A percentile compares a stretch with the other conserved stretches of the same genome.
phyloP scores from a whole-genome alignment of 805 yeast genomes.

The Pichia kluyveri region DNA sequence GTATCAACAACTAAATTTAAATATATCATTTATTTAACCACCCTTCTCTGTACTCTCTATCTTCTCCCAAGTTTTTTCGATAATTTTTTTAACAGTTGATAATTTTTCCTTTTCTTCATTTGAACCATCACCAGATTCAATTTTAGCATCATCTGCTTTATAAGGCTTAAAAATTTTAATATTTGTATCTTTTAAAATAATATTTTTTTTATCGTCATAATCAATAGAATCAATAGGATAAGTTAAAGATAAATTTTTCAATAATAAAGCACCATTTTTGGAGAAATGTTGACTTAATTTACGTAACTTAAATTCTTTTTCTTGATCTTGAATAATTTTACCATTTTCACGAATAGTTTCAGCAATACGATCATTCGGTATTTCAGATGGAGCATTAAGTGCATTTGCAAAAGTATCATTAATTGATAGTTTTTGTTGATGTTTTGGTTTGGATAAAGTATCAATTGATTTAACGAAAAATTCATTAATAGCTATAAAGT shows the following conservation, averaged over 20 bases:
- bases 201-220: conserved; percentile 27
- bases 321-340: conserved; percentile 13
- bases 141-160: conserved; percentile 23
- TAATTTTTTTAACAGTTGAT: conserved; percentile 34
- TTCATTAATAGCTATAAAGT: conserved; percentile 46
- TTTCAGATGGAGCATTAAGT: conserved; percentile 14
- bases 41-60: conserved; percentile 41
- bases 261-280: conserved; percentile 22
- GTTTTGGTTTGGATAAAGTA: conserved; percentile 32
- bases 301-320: conserved; percentile 17
- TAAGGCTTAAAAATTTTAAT: conserved; percentile 32
- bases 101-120: conserved; percentile 19
- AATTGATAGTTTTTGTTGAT: conserved; percentile 11
- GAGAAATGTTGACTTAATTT: conserved; percentile 17
- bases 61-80: conserved; percentile 40
- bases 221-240: conserved; percentile 27
- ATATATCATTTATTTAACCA: conserved; percentile 26
- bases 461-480: conserved; percentile 47
- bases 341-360: conserved; percentile 12
- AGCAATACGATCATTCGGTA: conserved; percentile 13
- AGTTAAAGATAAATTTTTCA: conserved; percentile 18
- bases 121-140: conserved; percentile 16
- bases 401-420: conserved; percentile 17
- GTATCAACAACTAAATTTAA: too few species aligned
- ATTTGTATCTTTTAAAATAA: conserved; percentile 29